Base-by-base conservation (phyloP, 805 yeast species). In the Sugiyamaella marilandica region DNA sequence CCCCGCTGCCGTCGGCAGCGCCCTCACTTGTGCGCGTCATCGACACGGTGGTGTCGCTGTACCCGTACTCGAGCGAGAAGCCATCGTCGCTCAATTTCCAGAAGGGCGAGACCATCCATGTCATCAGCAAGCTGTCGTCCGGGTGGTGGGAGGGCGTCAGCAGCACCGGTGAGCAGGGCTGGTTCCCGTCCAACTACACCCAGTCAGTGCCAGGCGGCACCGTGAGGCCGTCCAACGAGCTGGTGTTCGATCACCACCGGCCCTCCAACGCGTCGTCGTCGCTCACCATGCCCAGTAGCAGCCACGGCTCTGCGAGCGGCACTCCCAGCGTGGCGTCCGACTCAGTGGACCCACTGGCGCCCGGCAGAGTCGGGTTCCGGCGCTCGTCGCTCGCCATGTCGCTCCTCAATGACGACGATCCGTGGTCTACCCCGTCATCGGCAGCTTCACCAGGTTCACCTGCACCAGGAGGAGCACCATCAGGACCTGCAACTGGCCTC, bases 131-230 rank as follows among this genome's bases (percentile, higher is more conserved):
- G 55, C 73, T 80, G 13, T 79, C 77, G 37, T 66, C 81, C 2
- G 87, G 89, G 1, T 89, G 96, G 96, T 87, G 95, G 94, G 96
- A 89, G 66, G 96, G 96, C 10, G 74, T 84, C 14, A 66, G 64
- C 4, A 68, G 67, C 36, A 65, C 70, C 1, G 67, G 63, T 16
- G 77, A 78, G 5, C 75, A 95, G 63, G 96, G 96, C 60, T 89
- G 96, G 96, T 87, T 89, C 70, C 95, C 96, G 14, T 78, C 78
- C 47, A 79, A 77, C 53, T 83, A 77, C 66, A 81, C 82, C 26
- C 74, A 78, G 45, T 65, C 76, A 1, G 74, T 55, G 26, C 45
- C 53, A 5, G 19, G 24, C 19, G 21, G 43, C 5, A 4, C 43
- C 9, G 13, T 16, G 16, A 24, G 48, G 16, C 26, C 16, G 31